Base-by-base conservation (phyloP, 192 early-diverging fungal genomes). In the Dispira simplex region DNA sequence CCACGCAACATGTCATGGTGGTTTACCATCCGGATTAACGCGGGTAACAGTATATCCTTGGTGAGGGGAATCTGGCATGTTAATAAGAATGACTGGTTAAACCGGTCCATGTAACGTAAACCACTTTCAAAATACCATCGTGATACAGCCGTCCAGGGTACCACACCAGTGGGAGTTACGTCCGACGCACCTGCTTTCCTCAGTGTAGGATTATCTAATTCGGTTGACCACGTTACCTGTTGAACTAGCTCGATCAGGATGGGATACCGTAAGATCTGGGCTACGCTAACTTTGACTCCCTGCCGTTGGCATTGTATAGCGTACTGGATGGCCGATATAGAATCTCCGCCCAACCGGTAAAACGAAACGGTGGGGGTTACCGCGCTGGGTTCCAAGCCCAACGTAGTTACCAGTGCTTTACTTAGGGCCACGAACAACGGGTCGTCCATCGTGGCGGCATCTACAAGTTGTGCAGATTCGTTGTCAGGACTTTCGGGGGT, bases 271-370 rank as follows among this genome's bases (percentile, higher is more conserved):
- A 60, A 27, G 13, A 60, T 44, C 4, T 60, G 21, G 1, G 58
- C 58, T 16, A 60, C 58, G 9, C 39, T 44, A 12, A 60, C 14
- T 11, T 11, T 13, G 39, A 60, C 3, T n/a, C 58, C 58, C n/a
- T 44, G 32, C 32, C 32, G 0, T 44, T 44, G 32, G 27, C 58
- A 60, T 16, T 27, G 26, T 11, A 14, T 3, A 12, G 39, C 18
- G 12, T 44, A 44, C 32, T 43, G 58, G 39, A 60, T 60, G 58
- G 58, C 58, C 21, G 58, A 60, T 18, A 60, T 60, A 13, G 58
- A 60, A 43, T 60, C 58, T 12, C 58, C 58, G 13, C 58, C 58
- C 10, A 60, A 21, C 12, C 18, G 58, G 43, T 44, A 27, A 27
- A 60, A 60, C 12, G 58, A 43, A 44, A 6, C 8, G 1, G 58